A percentile compares a stretch with the other conserved stretches of the same genome.
Conservation (phyloP, 331 rosid species). For the Quercus phellos region DNA sequence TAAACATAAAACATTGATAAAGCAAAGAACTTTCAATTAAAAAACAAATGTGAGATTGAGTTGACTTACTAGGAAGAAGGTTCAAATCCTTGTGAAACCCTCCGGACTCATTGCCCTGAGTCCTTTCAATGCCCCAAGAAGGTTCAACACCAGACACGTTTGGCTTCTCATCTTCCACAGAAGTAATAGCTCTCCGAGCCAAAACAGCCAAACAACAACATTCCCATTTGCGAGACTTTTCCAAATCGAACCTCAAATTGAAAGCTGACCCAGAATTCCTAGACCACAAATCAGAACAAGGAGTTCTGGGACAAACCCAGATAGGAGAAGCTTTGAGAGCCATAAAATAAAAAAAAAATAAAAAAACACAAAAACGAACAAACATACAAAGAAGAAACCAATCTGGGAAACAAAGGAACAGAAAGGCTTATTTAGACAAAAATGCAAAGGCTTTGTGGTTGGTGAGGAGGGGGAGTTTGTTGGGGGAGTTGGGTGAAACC, state of each 20-base stretch:
- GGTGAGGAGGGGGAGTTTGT: slow-evolving; percentile 37
- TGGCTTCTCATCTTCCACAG: slow-evolving; percentile 68
- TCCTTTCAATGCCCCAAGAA: slow-evolving; percentile 23
- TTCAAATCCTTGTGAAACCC: slow-evolving; percentile 51
- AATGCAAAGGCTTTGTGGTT: slow-evolving; percentile 30
- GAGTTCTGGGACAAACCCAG: slow-evolving; percentile 32
- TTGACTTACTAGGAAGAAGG: slow-evolving; percentile 74
- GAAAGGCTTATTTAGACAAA: slow-evolving; percentile 14
- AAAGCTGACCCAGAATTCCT: slow-evolving; percentile 16
- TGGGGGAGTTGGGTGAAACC: slow-evolving; percentile 33
- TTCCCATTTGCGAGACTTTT: slow-evolving; percentile 46
- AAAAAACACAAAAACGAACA: too few species aligned
- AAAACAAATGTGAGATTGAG: not conserved
- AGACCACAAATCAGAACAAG: slow-evolving; percentile 24
- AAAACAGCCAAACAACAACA: slow-evolving; percentile 34
- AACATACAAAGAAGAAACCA: not conserved
- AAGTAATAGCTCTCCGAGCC: slow-evolving; percentile 53
- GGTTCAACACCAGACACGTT: slow-evolving; percentile 28
- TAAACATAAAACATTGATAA: not conserved
- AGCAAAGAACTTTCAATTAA: not conserved
- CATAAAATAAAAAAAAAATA: slow-evolving; percentile 31
- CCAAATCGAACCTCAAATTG: slow-evolving; percentile 35
- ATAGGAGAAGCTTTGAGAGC: slow-evolving; percentile 44
- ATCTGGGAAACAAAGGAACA: slow-evolving; percentile 3
- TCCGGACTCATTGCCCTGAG: slow-evolving; percentile 30